Base-by-base conservation (phyloP, 2,329 filamentous ascomycete species). In the Verticillium dahliae region DNA sequence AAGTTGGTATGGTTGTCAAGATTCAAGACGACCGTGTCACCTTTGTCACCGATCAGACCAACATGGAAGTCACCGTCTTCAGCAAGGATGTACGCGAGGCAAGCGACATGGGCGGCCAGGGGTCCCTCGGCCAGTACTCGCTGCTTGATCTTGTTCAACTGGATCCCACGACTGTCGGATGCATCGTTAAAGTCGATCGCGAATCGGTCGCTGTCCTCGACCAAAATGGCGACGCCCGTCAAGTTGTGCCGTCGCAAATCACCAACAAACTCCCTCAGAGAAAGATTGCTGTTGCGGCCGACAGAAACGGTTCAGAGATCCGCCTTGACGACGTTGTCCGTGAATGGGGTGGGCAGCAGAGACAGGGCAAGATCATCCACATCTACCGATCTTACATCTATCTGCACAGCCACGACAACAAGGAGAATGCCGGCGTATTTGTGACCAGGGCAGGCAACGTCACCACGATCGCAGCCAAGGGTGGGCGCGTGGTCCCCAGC, bases 21-120 rank as follows among this genome's bases (percentile, higher is more conserved):
- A 95, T 97, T 67, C 89, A 87, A 57, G 92, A 96, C 63, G 95
- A 99, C 73, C 88, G 91, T 45, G 92, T 99, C 62, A 98, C 95
- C 1, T 81, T 99, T 66, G 80, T 99, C 66, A 97, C 91, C 57
- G 95, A 99, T 76, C 92, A 95, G 73, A 95, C 87, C 63, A 94
- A 95, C 75, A 88, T 89, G 59, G 95, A 99, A 73, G 92, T 99
- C 68, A 97, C 93, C 0, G 95, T 99, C 38, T 99, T 99, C 73
- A 97, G 94, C 79, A 97, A 96, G 74, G 95, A 99, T 77, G 78
- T 99, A 63, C 87, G 96, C 67, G 91, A 97, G 74, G 95, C 95
- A 34, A 92, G 91, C 61, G 95, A 98, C 72, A 92, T 92, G 68
- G 93, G 92, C 65, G 92, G 91, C 15, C 88, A 93, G 70, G 90